Evolutionary conservation across 1,284 basidiomycete species (phyloP).

Genomic region (Boletus albobrunnescens): DNA sequence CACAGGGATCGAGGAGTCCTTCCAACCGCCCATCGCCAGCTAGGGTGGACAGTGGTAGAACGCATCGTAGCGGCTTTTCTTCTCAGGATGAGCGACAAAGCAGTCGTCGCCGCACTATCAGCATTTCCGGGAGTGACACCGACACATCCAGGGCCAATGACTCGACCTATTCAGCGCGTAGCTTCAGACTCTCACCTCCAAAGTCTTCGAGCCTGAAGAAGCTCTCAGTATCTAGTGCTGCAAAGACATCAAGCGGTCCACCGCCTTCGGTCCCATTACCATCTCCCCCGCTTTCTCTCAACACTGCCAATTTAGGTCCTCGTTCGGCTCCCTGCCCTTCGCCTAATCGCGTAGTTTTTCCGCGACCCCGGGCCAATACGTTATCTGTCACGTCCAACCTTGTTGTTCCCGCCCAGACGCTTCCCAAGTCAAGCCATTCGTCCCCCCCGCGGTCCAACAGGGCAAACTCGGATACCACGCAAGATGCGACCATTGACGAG

Average conservation of each 20-base stretch:
- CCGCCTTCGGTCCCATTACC: constrained; percentile 31
- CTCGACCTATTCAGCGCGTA: constrained; percentile 7
- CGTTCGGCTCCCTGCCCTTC: constrained; percentile 17
- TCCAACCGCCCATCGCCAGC: constrained; percentile 13
- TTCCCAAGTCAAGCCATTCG: constrained; percentile 11
- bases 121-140: constrained; percentile 32
- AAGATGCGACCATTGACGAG: constrained; percentile 25
- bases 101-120: constrained; percentile 17
- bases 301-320: constrained; percentile 1
- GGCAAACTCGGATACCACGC: constrained; percentile 8
- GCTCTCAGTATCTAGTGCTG: constrained; percentile 1
- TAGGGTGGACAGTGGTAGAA: constrained; percentile 15
- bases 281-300: constrained; percentile 22
- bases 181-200: constrained; percentile 14
- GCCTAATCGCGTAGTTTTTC: constrained; percentile 21
- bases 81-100: constrained; percentile 23
- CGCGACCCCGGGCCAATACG: constrained; percentile 32
- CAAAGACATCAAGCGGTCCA: constrained; percentile 22
- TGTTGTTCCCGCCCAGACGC: constrained; percentile 12
- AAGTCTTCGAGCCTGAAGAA: constrained; percentile 24
- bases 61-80: constrained; percentile 5
- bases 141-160: constrained; percentile 27
- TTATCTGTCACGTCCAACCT: constrained; percentile 31
- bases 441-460: constrained; percentile 12
- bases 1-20: constrained; percentile 20